Evolutionary conservation across 164 flowering plant genomes (phyloP), one percentile per base, ranked within the genome.

Genomic region (Hamamelis virginiana): DNA sequence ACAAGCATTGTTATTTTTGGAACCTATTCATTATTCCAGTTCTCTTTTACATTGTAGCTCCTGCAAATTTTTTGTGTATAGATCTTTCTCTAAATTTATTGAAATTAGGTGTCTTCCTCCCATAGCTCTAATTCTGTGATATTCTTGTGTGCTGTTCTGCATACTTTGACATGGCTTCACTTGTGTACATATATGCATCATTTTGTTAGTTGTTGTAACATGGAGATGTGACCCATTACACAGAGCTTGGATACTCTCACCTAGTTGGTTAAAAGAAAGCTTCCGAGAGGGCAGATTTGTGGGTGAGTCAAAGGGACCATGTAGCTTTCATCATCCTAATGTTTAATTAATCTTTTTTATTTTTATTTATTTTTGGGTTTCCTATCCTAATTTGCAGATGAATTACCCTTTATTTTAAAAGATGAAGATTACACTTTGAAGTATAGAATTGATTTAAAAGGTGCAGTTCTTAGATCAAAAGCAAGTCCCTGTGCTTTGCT

Each of bases 241-340:
- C 94, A 93, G 98, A 66, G 91, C 98, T 75, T 93, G 98, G 97
- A 80, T 93, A 67, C 62, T 93, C 48, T 89, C 96, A 50, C 68
- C 97, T 1, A 77, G 72, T 58, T 91, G 97, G 98, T 78, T 91
- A 63, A 93, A 88, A 78, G 86, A 82, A 78, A 85, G 97, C 81
- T 91, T 71, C 68, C 75, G 81, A 65, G 67, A 83, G 69, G 87
- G 96, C 66, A 81, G 74, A 81, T 93, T 89, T 82, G 81, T 84
- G 16, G 94, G 98, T 91, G 53, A 78, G 94, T 71, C 70, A 8
- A 57, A 33, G 59, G 41, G 38, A 47, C 45, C 47, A 51, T 27
- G 8, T 21, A 3, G 10, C 46, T 47, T 28, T 61, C 19, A 27
- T 9, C n/a, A 28, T 48, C 16, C 16, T 59, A 38, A 50, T 22